These are phyloP conservation scores for Cymbopogon citratus DNA, from an alignment of 176 grass and related monocot genomes.

Conservation along the genomic window DNA sequence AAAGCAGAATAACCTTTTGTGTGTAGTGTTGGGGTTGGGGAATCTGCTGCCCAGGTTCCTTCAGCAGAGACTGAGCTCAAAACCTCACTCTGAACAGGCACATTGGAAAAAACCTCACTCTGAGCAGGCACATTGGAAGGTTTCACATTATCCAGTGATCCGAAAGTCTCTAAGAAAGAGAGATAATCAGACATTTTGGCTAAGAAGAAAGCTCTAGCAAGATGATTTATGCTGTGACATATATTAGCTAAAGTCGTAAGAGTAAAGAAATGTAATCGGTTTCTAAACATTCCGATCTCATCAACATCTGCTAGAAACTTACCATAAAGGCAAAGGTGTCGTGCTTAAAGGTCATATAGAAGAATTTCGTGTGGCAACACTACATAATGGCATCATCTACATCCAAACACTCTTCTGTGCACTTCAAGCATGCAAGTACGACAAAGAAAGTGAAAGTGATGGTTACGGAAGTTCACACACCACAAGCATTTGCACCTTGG, in stretches of 20 bases:
- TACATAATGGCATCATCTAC: neutral
- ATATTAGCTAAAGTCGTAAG: neutral
- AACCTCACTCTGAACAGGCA: neutral
- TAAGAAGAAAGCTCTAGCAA: neutral
- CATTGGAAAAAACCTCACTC: slow-evolving; percentile 8
- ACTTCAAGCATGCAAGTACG: neutral
- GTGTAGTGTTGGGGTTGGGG: neutral
- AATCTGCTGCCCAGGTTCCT: slow-evolving; percentile 13
- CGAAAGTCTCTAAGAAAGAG: neutral
- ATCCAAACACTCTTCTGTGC: neutral
- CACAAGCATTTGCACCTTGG: slow-evolving; percentile 11
- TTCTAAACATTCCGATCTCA: neutral
- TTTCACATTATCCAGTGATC: slow-evolving; percentile 22
- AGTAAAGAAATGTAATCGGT: neutral
- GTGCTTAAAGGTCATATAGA: neutral
- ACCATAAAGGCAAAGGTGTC: neutral
- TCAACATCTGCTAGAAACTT: neutral
- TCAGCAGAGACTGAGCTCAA: slow-evolving; percentile 10
- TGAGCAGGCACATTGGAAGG: slow-evolving; percentile 7
- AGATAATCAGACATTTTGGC: neutral
- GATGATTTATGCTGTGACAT: neutral
- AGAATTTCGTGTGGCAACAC: neutral
- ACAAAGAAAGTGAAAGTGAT: neutral
- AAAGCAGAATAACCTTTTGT: slow-evolving; percentile 23
- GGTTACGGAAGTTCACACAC: neutral